These are phyloP conservation scores for Penicillium bovifimosum DNA, from an alignment of 495 filamentous ascomycete species.

Conservation along the genomic window DNA sequence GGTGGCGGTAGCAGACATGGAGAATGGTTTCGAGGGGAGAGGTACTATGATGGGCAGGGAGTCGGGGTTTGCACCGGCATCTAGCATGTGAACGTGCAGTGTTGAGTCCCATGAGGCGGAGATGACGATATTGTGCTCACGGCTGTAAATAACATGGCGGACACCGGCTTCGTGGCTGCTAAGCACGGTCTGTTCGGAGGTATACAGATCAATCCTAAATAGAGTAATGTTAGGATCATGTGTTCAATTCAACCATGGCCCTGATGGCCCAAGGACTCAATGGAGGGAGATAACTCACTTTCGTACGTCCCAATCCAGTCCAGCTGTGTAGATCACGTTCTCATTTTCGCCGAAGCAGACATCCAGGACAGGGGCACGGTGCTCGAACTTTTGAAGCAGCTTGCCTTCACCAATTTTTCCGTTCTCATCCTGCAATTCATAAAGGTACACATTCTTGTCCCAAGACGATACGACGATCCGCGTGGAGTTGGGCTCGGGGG, in stretches of 20 bases:
- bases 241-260: background rate
- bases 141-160: conserved; percentile 75
- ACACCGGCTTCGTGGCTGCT: conserved; percentile 75
- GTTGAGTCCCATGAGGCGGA: conserved; percentile 92
- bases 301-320: conserved; percentile 79
- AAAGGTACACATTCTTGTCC: conserved; percentile 89
- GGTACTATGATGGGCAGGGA: conserved; percentile 51
- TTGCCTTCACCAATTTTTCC: conserved; percentile 49
- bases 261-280: background rate
- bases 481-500: conserved; percentile 57
- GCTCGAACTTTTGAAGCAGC: conserved; percentile 67
- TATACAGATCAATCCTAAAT: conserved; percentile 64
- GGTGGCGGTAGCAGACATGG: conserved; percentile 70
- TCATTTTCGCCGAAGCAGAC: conserved; percentile 79
- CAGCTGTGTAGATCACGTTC: conserved; percentile 78
- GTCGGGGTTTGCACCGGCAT: conserved; percentile 34
- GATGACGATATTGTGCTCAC: conserved; percentile 69
- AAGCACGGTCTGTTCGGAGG: conserved; percentile 65
- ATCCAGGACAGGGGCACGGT: conserved; percentile 82
- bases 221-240: conserved; percentile 4
- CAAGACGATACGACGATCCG: conserved; percentile 86
- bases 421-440: conserved; percentile 64
- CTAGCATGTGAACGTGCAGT: conserved; percentile 71
- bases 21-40: conserved; percentile 81
- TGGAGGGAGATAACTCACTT: conserved; percentile 45